Base-by-base conservation (phyloP, 345 rosid genomes). In the Pistacia atlantica region DNA sequence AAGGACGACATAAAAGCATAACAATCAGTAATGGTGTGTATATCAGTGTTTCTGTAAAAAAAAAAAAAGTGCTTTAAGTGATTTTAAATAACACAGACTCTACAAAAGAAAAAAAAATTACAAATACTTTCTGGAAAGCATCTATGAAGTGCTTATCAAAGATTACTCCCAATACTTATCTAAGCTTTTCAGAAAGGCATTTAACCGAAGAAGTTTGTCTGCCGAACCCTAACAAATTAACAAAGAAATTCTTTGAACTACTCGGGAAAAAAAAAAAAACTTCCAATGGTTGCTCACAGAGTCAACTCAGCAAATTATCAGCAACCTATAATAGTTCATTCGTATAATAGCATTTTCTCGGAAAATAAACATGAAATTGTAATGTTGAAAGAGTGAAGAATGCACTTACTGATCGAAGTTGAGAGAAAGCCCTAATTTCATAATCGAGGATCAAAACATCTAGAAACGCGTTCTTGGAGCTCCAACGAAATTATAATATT, bases 321-420 rank as follows among this genome's bases (percentile, higher is more conserved):
- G 13, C 4, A 69, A 31, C 17, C 51, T 65, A 63, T 42, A 20
- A 1, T 12, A 42, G 46, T 42, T 42, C 46, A 42, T 42, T 42
- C 9, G 46, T 0, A 42, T 42, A 42, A 42, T 42, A 42, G 2
- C 11, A 13, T 59, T 62, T 56, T 69, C 74, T 38, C 20, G 31
- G 49, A 17, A 63, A 62, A 56, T 8, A 78, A 78, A 71, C 56
- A 16, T 4, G 14, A 45, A 77, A 60, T 7, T 25, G 20, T 35
- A 51, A 61, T 65, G 46, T 31, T 37, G 9, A 42, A 78, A 31
- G 57, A 62, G 22, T 20, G 48, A 2, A 18, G 35, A 0, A n/a
- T 7, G 11, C 65, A 79, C 91, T 87, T 77, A 90, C 92, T 59
- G 81, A 84, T 86, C 73, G 63, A 75, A 73, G 17, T 69, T 48